Percentiles rank a stretch among this genome's conserved stretches.
phyloP scores from a whole-genome alignment of 2,329 filamentous ascomycete genomes.

The Colletotrichum lindemuthianum region DNA sequence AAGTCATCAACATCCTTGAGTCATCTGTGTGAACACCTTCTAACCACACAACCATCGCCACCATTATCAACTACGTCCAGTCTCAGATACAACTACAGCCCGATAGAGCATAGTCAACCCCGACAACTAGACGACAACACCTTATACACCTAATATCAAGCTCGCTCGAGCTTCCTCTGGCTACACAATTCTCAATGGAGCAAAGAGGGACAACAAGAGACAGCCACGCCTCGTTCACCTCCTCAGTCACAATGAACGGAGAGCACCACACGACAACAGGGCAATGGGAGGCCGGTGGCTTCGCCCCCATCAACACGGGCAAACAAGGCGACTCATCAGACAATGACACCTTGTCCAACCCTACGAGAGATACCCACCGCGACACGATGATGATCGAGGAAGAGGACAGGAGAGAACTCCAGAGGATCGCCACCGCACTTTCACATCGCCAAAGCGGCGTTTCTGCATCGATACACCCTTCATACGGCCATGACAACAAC shows the following conservation, averaged over 20 bases:
- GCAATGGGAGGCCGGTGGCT: conserved; percentile 3
- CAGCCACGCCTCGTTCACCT: conserved; percentile 10
- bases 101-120: too few species aligned
- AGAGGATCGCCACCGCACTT: conserved; percentile 51
- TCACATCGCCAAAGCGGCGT: conserved; percentile 47
- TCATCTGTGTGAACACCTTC: neutral
- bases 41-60: neutral
- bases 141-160: neutral
- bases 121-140: neutral
- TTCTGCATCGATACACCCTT: conserved; percentile 31
- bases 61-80: neutral
- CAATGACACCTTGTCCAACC: conserved; percentile 7
- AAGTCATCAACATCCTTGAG: neutral
- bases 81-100: too few species aligned
- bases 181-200: conserved; percentile 8
- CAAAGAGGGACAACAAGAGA: conserved; percentile 12
- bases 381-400: conserved; percentile 42
- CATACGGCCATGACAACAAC: conserved; percentile 13
- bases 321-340: conserved; percentile 24
- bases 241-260: conserved; percentile 23
- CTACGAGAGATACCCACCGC: conserved; percentile 21
- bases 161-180: conserved; percentile 15
- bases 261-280: conserved; percentile 7
- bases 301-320: conserved; percentile 26
- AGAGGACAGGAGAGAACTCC: conserved; percentile 48